Base-by-base conservation (phyloP, 768 basidiomycete species). In the Pleurotus pulmonarius region DNA sequence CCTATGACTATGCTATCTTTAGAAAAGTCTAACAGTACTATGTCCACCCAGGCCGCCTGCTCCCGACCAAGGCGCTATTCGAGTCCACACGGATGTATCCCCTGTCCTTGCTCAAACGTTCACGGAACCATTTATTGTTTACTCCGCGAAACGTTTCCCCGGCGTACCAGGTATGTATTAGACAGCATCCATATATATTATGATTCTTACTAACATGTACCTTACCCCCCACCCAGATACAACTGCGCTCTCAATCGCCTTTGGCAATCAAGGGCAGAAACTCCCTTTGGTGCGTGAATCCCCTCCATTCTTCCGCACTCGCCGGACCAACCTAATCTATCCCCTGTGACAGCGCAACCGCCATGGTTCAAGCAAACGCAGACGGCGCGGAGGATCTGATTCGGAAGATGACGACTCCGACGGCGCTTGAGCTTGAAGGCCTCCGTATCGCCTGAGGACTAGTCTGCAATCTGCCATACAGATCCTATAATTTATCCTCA, bases 101-200 rank as follows among this genome's bases (percentile, higher is more conserved):
- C 86, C 88, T 8, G 85, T 97, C 5, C 80, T 95, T 20, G 92
- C 94, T 6, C 87, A 93, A 67, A 83, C 85, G 1, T 92, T 88
- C 69, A 89, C 91, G 41, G 85, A 92, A 24, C 79, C 85, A 24
- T 96, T 97, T 65, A 82, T 83, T 9, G 94, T 98, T 0, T 94
- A 77, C 71, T 93, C 92, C 2, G 94, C 94, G 37, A 98, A 98
- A 75, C 85, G 90, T 48, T 98, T 96, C 75, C 93, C 92, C 48
- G 94, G 94, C 49, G 94, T 98, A 43, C 90, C 92, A 73, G 90
- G 92, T 92, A 73, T 67, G 70, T 66, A 67, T 64, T 60, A 62
- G 55, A 58, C 47, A 37, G 48, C 49, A 55, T 20, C 46, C 49
- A 43, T 56, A 38, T 39, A 16, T 44, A 45, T 55, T 22, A 24